Evolutionary conservation across 2,329 filamentous ascomycete species (phyloP).

Genomic region (Penicillium sp.): DNA sequence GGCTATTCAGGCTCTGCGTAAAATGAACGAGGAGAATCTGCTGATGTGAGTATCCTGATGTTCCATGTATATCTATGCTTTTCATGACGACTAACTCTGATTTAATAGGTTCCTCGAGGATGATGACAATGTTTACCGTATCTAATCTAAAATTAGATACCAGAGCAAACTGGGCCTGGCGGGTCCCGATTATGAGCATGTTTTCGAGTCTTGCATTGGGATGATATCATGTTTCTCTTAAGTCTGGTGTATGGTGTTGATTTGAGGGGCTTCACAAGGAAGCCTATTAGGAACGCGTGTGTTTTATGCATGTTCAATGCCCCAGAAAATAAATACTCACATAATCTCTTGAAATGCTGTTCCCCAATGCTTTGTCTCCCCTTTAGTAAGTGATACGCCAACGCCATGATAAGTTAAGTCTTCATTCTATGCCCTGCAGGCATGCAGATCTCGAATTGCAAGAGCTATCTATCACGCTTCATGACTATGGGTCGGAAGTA

Average conservation of each 20-base stretch:
- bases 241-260: conserved; percentile 25
- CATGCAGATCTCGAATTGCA: no score
- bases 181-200: conserved; percentile 17
- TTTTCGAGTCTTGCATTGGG: conserved; percentile 24
- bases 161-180: neutral
- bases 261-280: conserved; percentile 5
- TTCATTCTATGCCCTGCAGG: no score
- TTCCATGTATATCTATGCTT: neutral
- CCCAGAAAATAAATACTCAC: no score
- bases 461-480: no score
- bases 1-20: conserved; percentile 71
- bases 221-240: conserved; percentile 24
- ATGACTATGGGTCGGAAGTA: no score
- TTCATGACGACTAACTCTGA: conserved; percentile 9
- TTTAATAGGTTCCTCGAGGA: conserved; percentile 42
- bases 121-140: conserved; percentile 67
- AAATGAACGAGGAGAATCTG: conserved; percentile 79
- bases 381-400: no score
- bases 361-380: no score
- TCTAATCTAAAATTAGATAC: conserved; percentile 49
- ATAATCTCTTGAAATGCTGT: no score
- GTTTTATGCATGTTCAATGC: no score
- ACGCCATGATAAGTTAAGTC: no score
- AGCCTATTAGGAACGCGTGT: no score
- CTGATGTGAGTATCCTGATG: conserved; percentile 72